Conservation (phyloP, 73 alveolate species). For the Uronychia binucleata region DNA sequence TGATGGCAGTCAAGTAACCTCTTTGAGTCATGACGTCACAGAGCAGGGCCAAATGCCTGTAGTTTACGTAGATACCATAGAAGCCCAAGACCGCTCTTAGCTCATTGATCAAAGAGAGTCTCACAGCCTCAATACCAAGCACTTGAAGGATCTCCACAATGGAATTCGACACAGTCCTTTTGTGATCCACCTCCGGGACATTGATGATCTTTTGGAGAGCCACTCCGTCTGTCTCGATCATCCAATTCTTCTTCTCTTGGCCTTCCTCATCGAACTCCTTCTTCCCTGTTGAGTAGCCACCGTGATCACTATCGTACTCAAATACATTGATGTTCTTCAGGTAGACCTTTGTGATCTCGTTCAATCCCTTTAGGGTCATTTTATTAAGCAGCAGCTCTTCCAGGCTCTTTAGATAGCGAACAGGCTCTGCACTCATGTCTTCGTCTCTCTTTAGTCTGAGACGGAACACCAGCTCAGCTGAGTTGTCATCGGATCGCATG, state of each 20-base stretch:
- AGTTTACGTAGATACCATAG: slow-evolving; percentile 93
- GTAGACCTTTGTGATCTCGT: slow-evolving; percentile 91
- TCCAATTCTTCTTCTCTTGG: slow-evolving; percentile 83
- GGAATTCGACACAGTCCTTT: slow-evolving; percentile 86
- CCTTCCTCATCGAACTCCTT: too few relatives aligned
- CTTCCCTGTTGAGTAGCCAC: too few relatives aligned
- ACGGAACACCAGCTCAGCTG: slow-evolving; percentile 71
- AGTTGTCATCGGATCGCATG: slow-evolving; percentile 80
- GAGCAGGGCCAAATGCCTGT: slow-evolving; percentile 92
- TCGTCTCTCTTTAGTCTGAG: slow-evolving; percentile 75
- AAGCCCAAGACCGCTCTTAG: slow-evolving; percentile 89
- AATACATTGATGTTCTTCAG: slow-evolving; percentile 72
- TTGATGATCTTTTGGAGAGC: slow-evolving; percentile 74
- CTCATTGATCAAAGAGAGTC: slow-evolving; percentile 85
- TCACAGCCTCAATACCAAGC: slow-evolving; percentile 92
- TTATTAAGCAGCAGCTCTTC: slow-evolving; percentile 81
- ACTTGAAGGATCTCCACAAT: slow-evolving; percentile 77
- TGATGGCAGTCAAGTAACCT: slow-evolving; percentile 95
- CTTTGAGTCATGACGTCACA: slow-evolving; percentile 99
- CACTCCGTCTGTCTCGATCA: slow-evolving; percentile 98
- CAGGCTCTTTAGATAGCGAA: slow-evolving; percentile 56
- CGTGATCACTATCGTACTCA: slow-evolving; percentile 68
- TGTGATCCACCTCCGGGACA: slow-evolving; percentile 79
- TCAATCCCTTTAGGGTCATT: slow-evolving; percentile 91
- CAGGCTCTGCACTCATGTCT: slow-evolving; percentile 53